A percentile compares a stretch with the other conserved stretches of the same genome.
phyloP scores from a whole-genome alignment of 495 filamentous ascomycete genomes.

The Rostrohypoxylon terebratum region DNA sequence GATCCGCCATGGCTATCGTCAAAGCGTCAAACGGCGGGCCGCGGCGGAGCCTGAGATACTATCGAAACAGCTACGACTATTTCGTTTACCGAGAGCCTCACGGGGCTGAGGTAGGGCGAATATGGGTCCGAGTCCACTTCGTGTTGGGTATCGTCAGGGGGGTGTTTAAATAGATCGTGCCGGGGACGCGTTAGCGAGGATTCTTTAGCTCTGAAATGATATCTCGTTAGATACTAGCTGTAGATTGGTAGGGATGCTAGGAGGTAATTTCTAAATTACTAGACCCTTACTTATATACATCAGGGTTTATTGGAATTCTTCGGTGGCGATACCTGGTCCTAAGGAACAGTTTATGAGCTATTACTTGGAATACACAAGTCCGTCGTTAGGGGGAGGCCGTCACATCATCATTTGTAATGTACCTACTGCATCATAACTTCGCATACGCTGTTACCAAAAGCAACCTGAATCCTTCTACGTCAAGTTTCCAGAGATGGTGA shows the following conservation, averaged over 20 bases:
- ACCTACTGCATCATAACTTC: background rate
- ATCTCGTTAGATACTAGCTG: no score
- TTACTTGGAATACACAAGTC: background rate
- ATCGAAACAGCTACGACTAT: background rate
- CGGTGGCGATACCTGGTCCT: no score
- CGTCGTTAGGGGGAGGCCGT: background rate
- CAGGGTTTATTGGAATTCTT: no score
- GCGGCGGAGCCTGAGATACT: background rate
- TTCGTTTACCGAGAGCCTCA: slow-evolving; percentile 6
- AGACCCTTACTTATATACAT: background rate
- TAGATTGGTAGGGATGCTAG: no score
- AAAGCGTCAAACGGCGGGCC: background rate
- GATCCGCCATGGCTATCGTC: background rate
- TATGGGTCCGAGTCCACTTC: background rate
- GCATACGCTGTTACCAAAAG: background rate
- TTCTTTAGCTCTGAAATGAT: background rate
- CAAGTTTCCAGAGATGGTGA: background rate
- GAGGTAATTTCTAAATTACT: no score
- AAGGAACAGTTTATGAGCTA: background rate
- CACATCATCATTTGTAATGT: background rate
- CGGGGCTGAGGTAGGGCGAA: slow-evolving; percentile 3
- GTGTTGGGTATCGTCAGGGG: background rate
- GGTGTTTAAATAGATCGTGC: background rate
- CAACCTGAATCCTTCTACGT: background rate
- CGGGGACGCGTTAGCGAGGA: background rate